These are phyloP conservation scores for Hyaloscypha bicolor DNA, from an alignment of 495 filamentous ascomycete species.

Conservation along the genomic window DNA sequence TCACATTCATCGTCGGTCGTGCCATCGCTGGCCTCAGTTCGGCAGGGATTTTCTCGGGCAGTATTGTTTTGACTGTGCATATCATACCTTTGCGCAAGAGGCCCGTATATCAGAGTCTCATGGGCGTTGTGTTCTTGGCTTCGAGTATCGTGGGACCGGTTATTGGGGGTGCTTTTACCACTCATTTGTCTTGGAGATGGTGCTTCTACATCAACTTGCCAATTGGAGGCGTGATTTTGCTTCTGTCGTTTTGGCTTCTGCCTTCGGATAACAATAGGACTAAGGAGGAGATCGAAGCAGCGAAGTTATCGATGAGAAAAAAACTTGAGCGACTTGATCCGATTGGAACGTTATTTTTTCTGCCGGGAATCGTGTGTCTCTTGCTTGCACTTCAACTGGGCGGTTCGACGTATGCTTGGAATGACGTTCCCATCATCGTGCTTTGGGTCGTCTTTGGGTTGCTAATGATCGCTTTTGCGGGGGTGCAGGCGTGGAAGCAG, in stretches of 20 bases:
- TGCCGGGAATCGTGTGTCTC: conserved; percentile 39
- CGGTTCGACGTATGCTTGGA: conserved; percentile 50
- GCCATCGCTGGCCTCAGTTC: conserved; percentile 55
- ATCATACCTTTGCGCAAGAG: conserved; percentile 43
- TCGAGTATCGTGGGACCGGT: conserved; percentile 48
- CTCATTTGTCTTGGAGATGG: conserved; percentile 61
- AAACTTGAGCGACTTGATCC: conserved; percentile 43
- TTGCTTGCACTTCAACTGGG: conserved; percentile 56
- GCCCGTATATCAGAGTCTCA: conserved; percentile 46
- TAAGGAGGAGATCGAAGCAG: not conserved
- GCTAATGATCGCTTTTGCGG: conserved; percentile 54
- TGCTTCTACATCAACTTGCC: conserved; percentile 68
- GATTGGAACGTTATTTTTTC: conserved; percentile 43
- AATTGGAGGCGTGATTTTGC: conserved; percentile 50
- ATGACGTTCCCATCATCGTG: conserved; percentile 9
- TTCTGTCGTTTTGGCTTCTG: conserved; percentile 48
- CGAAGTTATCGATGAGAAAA: not conserved
- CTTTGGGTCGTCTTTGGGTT: conserved; percentile 11
- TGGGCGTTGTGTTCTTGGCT: conserved; percentile 38
- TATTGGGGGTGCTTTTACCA: conserved; percentile 65
- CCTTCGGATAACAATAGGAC: conserved; percentile 36
- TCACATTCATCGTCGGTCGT: conserved; percentile 44
- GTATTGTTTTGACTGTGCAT: conserved; percentile 47
- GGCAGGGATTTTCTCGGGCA: conserved; percentile 43
- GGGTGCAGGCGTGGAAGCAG: conserved; percentile 57